Base-by-base conservation (phyloP, 352 stramenopile species). In the Salisapilia sapeloensis region DNA sequence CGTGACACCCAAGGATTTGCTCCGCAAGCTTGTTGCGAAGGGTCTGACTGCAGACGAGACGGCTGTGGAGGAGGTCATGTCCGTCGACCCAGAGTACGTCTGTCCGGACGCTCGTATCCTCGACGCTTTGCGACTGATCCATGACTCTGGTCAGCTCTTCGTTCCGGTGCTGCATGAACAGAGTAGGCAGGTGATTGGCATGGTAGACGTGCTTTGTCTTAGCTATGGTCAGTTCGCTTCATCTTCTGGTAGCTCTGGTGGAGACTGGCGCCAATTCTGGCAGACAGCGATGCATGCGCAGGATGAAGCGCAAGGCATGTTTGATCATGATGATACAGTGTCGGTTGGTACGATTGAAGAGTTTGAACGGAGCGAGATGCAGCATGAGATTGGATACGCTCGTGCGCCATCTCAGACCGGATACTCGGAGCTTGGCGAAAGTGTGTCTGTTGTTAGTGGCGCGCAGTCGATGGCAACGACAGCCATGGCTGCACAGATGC, bases 331-430 rank as follows among this genome's bases (percentile, higher is more conserved):
- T 27, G 76, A 91, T 16, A 75, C 50, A 8, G 60, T 54, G 10
- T 92, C 77, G 2, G 71, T 92, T 2, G 74, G 75, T 10, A 92
- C 77, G 3, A 92, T 92, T 29, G 77, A 92, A 37, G 77, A 91
- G 25, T 92, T 92, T 35, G 75, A 90, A 39, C 75, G 74, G 10
- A 84, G 57, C 29, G 77, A 92, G 47, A 80, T 66, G 36, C 23
- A 55, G 50, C 18, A 37, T 50, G 38, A 50, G 56, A 48, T 15
- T 27, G 44, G 30, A 47, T 65, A 4, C 34, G 40, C 8, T 52
- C 70, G 25, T 42, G 49, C 14, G 9, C 44, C 62, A 27, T 59
- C 63, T 10, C 50, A 72, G 9, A 60, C 57, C 24, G 65, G 71
- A 20, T 92, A 89, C 33, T 65, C 72, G 0, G 77, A 92, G 33